These are phyloP conservation scores for Tanacetum coccineum DNA, from an alignment of 129 eudicot genomes.

Conservation along the genomic window DNA sequence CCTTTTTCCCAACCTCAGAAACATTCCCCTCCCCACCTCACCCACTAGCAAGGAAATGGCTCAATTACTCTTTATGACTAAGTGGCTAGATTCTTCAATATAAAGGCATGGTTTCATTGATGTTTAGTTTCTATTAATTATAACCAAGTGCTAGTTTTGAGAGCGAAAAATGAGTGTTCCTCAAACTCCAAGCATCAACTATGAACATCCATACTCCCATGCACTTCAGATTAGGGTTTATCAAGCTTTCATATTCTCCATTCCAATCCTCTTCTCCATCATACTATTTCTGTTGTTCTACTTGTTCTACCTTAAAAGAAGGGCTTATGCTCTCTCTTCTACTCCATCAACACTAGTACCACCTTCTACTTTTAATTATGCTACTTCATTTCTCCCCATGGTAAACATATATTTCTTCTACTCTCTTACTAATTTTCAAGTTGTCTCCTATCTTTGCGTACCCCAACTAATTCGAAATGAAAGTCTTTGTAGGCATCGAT, in stretches of 20 bases:
- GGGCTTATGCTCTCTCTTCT: slow-evolving; percentile 35
- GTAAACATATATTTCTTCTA: slow-evolving; percentile 1
- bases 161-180: slow-evolving; percentile 10
- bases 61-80: not conserved
- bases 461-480: too few species aligned
- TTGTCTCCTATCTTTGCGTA: too few species aligned
- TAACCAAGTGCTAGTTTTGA: not conserved
- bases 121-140: slow-evolving; percentile 2
- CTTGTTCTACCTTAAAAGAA: slow-evolving; percentile 64
- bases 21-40: slow-evolving; percentile 1
- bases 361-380: slow-evolving; percentile 30
- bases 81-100: slow-evolving; percentile 5
- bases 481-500: not conserved
- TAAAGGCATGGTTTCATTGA: slow-evolving; percentile 5
- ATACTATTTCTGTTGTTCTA: slow-evolving; percentile 48
- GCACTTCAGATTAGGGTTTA: slow-evolving; percentile 57
- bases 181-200: slow-evolving; percentile 17
- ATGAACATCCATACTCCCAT: slow-evolving; percentile 35
- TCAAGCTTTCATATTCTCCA: slow-evolving; percentile 62
- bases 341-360: slow-evolving; percentile 29
- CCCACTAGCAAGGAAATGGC: not conserved
- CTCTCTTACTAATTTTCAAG: too few species aligned
- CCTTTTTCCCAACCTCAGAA: slow-evolving; percentile 13
- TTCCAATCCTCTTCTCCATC: slow-evolving; percentile 62
- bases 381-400: slow-evolving; percentile 21